Percentiles rank a stretch among this genome's conserved stretches.
These are phyloP conservation scores for Santalum album DNA, from an alignment of 164 flowering plant genomes.

Conservation along the genomic window DNA sequence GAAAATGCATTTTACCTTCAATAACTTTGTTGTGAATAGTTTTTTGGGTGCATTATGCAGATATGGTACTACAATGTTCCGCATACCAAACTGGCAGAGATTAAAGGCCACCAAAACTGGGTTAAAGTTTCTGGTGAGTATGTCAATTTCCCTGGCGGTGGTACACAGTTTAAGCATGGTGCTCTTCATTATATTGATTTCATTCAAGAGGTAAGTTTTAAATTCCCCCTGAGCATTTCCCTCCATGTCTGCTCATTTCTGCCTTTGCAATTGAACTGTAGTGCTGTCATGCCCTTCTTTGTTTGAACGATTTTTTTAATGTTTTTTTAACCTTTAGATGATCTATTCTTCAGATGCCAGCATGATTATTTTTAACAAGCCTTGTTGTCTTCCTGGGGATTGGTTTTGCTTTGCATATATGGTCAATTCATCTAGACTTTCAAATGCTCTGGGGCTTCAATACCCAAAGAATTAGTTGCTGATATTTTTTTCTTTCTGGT, in stretches of 20 bases:
- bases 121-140: conserved; percentile 59
- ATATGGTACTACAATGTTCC: conserved; percentile 71
- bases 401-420: no score
- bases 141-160: conserved; percentile 70
- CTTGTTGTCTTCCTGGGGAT: no score
- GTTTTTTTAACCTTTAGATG: no score
- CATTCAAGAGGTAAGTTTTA: conserved; percentile 35
- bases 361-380: no score
- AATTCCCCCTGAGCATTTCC: neutral
- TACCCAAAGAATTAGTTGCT: neutral
- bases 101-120: conserved; percentile 70
- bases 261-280: no score
- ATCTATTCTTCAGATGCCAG: no score
- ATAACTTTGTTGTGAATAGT: neutral
- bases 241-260: no score
- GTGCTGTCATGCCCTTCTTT: no score
- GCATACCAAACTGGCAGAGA: conserved; percentile 51
- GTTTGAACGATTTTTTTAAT: no score
- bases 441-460: no score
- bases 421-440: no score
- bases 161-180: conserved; percentile 65
- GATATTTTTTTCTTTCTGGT: neutral
- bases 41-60: conserved; percentile 39
- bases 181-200: conserved; percentile 65
- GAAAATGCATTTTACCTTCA: neutral